A percentile compares a stretch with the other conserved stretches of the same genome.
These are phyloP conservation scores for Hordeum pubiflorum DNA, from an alignment of 202 grass and related monocot genomes.

Conservation along the genomic window DNA sequence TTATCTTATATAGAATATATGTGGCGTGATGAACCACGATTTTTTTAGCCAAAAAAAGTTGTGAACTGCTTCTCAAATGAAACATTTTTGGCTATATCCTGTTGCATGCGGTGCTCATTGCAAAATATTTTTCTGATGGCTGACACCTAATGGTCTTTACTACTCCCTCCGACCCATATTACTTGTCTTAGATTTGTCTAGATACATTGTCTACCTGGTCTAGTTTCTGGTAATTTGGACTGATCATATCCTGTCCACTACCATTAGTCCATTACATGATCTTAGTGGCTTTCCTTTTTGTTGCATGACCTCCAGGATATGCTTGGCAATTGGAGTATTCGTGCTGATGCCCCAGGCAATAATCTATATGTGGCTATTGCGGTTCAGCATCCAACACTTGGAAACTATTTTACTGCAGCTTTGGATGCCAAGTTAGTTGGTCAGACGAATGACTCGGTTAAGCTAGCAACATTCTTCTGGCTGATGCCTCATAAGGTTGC, in stretches of 20 bases:
- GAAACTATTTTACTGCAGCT: slow-evolving; percentile 75
- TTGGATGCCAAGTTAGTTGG: slow-evolving; percentile 57
- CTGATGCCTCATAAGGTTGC: slow-evolving; percentile 92
- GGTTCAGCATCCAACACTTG: slow-evolving; percentile 73
- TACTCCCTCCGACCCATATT: not conserved
- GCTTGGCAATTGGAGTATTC: slow-evolving; percentile 74
- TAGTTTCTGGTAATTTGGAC: not conserved
- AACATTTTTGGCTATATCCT: not conserved
- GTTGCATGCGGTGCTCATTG: not conserved
- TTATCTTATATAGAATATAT: not conserved
- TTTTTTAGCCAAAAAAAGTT: not conserved
- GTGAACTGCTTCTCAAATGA: not conserved
- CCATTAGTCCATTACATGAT: not conserved
- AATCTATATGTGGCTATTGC: slow-evolving; percentile 65
- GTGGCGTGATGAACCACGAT: not conserved
- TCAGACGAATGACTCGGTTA: slow-evolving; percentile 35
- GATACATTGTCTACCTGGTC: not conserved
- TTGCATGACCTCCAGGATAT: slow-evolving; percentile 63
- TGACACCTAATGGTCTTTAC: not conserved
- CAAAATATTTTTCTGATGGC: not conserved
- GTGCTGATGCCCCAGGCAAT: slow-evolving; percentile 47
- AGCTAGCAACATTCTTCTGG: slow-evolving; percentile 68
- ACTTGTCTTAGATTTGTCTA: too few relatives aligned
- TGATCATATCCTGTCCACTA: not conserved
- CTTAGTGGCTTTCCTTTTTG: slow-evolving; percentile 12